Conservation (phyloP, 805 yeast genomes). For the Metschnikowia vanudenii region DNA sequence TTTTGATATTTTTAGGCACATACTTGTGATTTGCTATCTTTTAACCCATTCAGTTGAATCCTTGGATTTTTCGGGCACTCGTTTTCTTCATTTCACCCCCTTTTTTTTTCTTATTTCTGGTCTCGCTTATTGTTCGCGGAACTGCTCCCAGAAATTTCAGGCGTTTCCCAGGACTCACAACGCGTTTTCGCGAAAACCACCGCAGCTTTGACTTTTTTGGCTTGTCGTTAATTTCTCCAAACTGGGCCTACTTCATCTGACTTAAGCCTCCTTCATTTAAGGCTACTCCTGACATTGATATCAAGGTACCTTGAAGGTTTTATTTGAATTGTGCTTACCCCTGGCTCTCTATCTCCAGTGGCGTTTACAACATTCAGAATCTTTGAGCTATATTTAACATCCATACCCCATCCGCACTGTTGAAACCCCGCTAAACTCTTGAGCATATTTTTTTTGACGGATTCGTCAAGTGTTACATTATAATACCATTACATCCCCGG, state of each 20-base stretch:
- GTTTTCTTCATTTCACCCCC: neutral
- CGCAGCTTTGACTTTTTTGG: neutral
- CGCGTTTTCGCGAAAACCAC: slow-evolving; percentile 3
- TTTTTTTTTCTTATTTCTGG: neutral
- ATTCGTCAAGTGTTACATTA: neutral
- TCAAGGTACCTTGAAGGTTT: no score
- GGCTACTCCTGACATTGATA: no score
- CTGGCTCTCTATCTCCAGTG: no score
- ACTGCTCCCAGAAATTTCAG: slow-evolving; percentile 3
- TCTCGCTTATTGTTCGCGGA: neutral
- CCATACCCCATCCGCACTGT: neutral
- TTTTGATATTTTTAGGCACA: neutral
- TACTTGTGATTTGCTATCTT: neutral
- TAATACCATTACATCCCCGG: no score
- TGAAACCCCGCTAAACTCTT: neutral
- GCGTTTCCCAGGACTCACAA: slow-evolving; percentile 2
- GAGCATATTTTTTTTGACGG: neutral
- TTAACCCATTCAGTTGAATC: neutral
- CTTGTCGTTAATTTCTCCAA: neutral
- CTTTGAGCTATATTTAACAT: slow-evolving; percentile 1
- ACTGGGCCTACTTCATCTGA: no score
- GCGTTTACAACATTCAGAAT: neutral
- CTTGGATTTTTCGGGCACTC: neutral
- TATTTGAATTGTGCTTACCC: no score
- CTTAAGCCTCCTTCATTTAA: no score